Evolutionary conservation across 2,329 filamentous ascomycete species (phyloP), one percentile per base, ranked within the genome.

Genomic region (Trichophyton schoenleinii): DNA sequence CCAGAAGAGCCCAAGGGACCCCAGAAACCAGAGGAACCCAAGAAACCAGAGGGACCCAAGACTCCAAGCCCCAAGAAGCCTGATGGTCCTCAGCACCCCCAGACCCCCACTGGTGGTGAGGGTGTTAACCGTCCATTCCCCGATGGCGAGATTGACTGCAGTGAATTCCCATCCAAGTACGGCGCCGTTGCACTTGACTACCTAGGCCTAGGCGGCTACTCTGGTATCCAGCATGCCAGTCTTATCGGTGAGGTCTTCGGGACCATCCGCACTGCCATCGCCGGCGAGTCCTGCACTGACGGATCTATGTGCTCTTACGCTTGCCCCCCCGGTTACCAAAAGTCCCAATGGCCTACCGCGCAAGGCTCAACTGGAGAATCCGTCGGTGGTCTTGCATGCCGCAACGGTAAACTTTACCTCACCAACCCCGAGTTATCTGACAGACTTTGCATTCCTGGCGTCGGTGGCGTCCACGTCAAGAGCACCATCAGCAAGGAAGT

Each of bases 291-390:
- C 63, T 92, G 89, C 77, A 72, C 69, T 7, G 68, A 79, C 8
- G 86, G 84, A 57, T 76, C 79, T 62, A 91, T 91, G 80, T 96
- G 92, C 81, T 95, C 91, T 1, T 97, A 97, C 70, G 86, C 89
- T 61, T 99, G 94, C 79, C 88, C 89, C n/a, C 77, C 85, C 31
- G 92, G 92, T 53, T 95, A 94, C 75, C 85, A 94, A 74, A 96
- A 96, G 83, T 82, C 87, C 2, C 92, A 97, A 72, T 97, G 91
- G 87, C 90, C 94, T 55, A 67, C 71, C 0, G 79, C 81, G 38
- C 94, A 97, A 78, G 94, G 92, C 61, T 70, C 79, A 42, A 89
- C 84, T 59, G 86, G 86, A 64, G 85, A 97, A 79, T 96, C 91
- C 25, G 81, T 96, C 61, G 94, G 94, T 73, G 94, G 94, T 67